Evolutionary conservation across 179 eudicot species (phyloP).

Genomic region (Silene vulgaris): DNA sequence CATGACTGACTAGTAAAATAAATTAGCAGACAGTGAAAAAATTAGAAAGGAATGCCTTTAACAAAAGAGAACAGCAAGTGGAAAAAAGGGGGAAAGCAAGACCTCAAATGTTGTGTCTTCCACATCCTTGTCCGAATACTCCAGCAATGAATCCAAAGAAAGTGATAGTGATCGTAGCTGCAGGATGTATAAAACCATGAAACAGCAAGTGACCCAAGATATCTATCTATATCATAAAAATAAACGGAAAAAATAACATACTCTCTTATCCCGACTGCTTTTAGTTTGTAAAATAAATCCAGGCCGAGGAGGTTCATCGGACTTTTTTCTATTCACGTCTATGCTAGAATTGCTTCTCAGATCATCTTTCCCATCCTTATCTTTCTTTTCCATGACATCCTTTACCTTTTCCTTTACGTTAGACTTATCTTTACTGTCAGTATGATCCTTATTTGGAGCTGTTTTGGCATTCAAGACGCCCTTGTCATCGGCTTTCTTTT

Average conservation of each 20-base stretch:
- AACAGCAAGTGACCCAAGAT: constrained; percentile 3
- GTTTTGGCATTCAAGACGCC: constrained; percentile 31
- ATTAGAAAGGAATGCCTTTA: no score
- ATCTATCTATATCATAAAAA: not conserved
- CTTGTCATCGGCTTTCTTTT: constrained; percentile 35
- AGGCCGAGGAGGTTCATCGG: constrained; percentile 83
- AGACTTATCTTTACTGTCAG: constrained; percentile 37
- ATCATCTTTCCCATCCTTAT: constrained; percentile 49
- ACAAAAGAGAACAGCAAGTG: constrained; percentile 7
- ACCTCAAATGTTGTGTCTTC: constrained; percentile 97
- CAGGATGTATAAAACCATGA: constrained; percentile 26
- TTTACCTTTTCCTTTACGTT: constrained; percentile 44
- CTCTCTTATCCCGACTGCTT: constrained; percentile 55
- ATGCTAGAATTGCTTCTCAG: constrained; percentile 45
- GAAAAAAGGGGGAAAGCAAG: not conserved
- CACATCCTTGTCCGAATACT: constrained; percentile 71
- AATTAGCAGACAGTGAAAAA: no score
- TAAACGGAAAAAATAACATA: constrained; percentile 28
- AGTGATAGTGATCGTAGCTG: constrained; percentile 82
- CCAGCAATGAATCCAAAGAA: constrained; percentile 86
- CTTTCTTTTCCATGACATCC: constrained; percentile 56
- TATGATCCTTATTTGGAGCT: constrained; percentile 32
- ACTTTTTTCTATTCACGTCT: constrained; percentile 53
- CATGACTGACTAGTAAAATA: not conserved
- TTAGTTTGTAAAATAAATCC: constrained; percentile 69